These are phyloP conservation scores for Penicillium desertorum DNA, from an alignment of 495 filamentous ascomycete genomes.

Conservation along the genomic window DNA sequence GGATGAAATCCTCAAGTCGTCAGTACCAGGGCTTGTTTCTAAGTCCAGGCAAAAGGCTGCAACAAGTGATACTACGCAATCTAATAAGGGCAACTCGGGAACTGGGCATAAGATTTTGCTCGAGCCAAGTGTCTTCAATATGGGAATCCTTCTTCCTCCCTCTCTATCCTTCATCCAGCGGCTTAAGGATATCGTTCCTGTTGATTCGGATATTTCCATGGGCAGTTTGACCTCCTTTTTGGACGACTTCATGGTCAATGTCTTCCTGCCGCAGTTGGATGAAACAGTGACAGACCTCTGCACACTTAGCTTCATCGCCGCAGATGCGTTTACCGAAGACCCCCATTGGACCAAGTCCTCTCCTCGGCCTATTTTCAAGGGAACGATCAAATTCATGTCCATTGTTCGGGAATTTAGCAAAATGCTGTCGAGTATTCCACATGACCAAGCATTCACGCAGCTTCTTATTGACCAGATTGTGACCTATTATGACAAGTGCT, in stretches of 20 bases:
- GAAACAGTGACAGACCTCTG: constrained; percentile 91
- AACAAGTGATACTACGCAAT: constrained; percentile 37
- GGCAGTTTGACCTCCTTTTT: constrained; percentile 92
- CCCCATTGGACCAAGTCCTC: constrained; percentile 75
- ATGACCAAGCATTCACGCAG: constrained; percentile 91
- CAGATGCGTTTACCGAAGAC: constrained; percentile 86
- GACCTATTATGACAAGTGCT: constrained; percentile 88
- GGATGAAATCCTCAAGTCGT: constrained; percentile 82
- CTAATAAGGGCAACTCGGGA: constrained; percentile 52
- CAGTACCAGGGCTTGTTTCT: constrained; percentile 89
- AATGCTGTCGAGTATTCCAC: constrained; percentile 92
- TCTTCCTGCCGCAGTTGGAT: constrained; percentile 94
- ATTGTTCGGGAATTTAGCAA: constrained; percentile 87
- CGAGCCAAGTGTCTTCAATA: constrained; percentile 96
- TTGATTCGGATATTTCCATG: constrained; percentile 76
- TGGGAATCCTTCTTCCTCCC: constrained; percentile 89
- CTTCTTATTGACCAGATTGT: constrained; percentile 87
- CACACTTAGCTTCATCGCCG: constrained; percentile 74
- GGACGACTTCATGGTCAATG: constrained; percentile 96
- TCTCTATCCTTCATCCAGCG: constrained; percentile 89
- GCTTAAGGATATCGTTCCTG: constrained; percentile 87
- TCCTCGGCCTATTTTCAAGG: constrained; percentile 85
- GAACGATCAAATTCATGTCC: constrained; percentile 83
- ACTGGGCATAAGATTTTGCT: constrained; percentile 84
- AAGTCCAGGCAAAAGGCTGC: constrained; percentile 56